phyloP scores from a whole-genome alignment of 495 filamentous ascomycete species.

The Penicillium odoratum region DNA sequence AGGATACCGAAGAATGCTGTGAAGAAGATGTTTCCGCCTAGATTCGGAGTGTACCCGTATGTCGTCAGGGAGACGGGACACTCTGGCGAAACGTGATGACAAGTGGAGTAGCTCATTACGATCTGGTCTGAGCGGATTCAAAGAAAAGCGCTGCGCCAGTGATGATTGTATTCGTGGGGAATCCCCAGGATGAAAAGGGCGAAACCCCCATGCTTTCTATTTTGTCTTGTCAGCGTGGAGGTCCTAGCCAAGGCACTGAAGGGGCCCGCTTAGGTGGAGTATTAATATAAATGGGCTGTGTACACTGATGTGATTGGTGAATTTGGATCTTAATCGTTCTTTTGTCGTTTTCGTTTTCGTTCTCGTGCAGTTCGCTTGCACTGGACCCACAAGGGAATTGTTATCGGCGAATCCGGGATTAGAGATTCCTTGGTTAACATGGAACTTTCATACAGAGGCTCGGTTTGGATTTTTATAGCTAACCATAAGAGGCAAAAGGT shows the following conservation, averaged over 20 bases:
- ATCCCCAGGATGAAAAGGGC: not conserved
- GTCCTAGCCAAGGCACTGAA: not conserved
- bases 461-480: not conserved
- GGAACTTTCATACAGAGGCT: not conserved
- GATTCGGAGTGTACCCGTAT: slow-evolving; percentile 66
- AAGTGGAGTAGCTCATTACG: slow-evolving; percentile 31
- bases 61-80: slow-evolving; percentile 64
- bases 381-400: slow-evolving; percentile 12
- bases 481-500: not conserved
- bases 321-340: slow-evolving; percentile 5
- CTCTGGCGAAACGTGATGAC: slow-evolving; percentile 44
- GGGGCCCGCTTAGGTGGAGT: not conserved
- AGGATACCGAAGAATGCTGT: slow-evolving; percentile 54
- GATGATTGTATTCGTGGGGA: not conserved
- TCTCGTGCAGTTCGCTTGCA: slow-evolving; percentile 11
- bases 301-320: slow-evolving; percentile 23
- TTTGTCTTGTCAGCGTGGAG: not conserved
- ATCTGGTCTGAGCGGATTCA: not conserved
- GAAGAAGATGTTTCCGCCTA: slow-evolving; percentile 64
- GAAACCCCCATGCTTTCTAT: not conserved
- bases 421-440: not conserved
- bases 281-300: slow-evolving; percentile 6
- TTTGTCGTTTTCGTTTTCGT: slow-evolving; percentile 29
- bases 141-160: not conserved
- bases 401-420: slow-evolving; percentile 5